phyloP scores from a whole-genome alignment of 306 rosid species.

The Lablab purpureus region DNA sequence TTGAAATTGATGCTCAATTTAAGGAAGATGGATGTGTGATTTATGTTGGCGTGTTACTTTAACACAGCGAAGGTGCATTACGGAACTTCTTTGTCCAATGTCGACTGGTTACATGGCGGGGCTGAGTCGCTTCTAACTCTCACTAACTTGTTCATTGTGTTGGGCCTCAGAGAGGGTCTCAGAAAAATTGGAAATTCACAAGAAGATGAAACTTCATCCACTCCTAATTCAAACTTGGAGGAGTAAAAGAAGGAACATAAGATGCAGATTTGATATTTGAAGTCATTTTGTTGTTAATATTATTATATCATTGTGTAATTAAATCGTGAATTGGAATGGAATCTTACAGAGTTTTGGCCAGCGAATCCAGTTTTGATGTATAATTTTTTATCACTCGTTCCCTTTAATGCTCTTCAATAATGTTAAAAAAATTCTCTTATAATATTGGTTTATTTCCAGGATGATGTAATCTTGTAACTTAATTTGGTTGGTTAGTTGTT shows the following conservation, averaged over 20 bases:
- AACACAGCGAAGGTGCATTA: conserved; percentile 85
- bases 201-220: conserved; percentile 33
- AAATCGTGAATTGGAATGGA: conserved; percentile 15
- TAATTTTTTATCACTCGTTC: background rate
- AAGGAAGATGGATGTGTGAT: conserved; percentile 2
- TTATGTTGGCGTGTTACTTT: conserved; percentile 41
- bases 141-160: conserved; percentile 82
- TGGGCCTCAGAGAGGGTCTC: conserved; percentile 85
- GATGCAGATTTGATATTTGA: conserved; percentile 30
- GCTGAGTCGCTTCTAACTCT: conserved; percentile 91
- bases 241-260: conserved; percentile 43
- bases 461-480: conserved; percentile 35
- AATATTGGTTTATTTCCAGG: background rate
- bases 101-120: conserved; percentile 96
- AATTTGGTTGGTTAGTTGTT: background rate
- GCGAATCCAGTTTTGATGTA: conserved; percentile 6
- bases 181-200: conserved; percentile 55
- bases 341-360: background rate
- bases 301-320: conserved; percentile 11
- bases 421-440: conserved; percentile 2
- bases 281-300: background rate
- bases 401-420: background rate
- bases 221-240: conserved; percentile 46
- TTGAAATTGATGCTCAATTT: background rate
- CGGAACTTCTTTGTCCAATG: conserved; percentile 92